These are phyloP conservation scores for Chalciporus sphaerocephalus DNA, from an alignment of 768 basidiomycete genomes.

Conservation along the genomic window DNA sequence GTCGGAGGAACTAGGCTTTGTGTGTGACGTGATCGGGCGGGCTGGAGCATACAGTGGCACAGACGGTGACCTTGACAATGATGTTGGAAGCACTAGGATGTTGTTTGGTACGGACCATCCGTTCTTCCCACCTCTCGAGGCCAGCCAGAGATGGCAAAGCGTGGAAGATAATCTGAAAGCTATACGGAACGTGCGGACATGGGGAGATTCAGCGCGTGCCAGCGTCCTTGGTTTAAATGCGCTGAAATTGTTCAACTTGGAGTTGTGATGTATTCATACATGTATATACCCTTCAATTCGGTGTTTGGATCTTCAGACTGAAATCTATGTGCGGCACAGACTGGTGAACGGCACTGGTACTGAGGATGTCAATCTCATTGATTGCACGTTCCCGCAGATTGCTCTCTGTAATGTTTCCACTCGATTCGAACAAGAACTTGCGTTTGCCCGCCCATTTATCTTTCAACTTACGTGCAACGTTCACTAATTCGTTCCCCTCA, in stretches of 20 bases:
- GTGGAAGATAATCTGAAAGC: constrained; percentile 84
- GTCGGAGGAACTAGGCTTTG: constrained; percentile 77
- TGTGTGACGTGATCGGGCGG: constrained; percentile 64
- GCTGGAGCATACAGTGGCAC: constrained; percentile 44
- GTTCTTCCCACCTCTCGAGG: constrained; percentile 79
- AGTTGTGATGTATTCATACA: constrained; percentile 15
- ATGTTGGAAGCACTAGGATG: constrained; percentile 54
- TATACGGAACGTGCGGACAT: constrained; percentile 43
- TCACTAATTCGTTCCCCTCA: constrained; percentile 66
- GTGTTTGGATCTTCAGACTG: constrained; percentile 89
- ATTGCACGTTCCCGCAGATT: constrained; percentile 80
- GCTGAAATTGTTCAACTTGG: constrained; percentile 59
- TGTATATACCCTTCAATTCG: constrained; percentile 31
- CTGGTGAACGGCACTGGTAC: constrained; percentile 88
- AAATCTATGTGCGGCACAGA: constrained; percentile 94
- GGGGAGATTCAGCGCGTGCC: constrained; percentile 51
- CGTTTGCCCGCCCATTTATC: constrained; percentile 75
- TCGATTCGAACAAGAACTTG: constrained; percentile 88
- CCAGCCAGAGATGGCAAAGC: constrained; percentile 72
- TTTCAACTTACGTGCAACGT: constrained; percentile 66
- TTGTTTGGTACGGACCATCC: constrained; percentile 88
- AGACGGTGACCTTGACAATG: constrained; percentile 28
- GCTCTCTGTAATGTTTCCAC: constrained; percentile 88
- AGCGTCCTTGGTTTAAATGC: constrained; percentile 74
- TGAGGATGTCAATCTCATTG: constrained; percentile 90